Base-by-base conservation (phyloP, 306 rosid genomes). In the Cucumis cinereus region DNA sequence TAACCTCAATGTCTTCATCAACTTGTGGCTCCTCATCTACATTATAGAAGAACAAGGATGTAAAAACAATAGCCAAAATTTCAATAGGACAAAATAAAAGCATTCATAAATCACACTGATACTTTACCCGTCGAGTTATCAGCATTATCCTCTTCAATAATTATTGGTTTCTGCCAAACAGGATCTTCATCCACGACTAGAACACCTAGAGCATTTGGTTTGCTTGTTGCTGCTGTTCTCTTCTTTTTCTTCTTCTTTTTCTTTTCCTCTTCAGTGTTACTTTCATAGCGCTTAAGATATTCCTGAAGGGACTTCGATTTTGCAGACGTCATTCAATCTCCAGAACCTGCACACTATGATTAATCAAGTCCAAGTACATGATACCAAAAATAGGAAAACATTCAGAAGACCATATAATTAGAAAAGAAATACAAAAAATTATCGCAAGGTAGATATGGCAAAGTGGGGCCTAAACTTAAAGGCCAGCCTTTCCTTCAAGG, bases 1-100 rank as follows among this genome's bases (percentile, higher is more conserved):
- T 94, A 54, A 91, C 93, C 85, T 94, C 98, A 80, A 94, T 84
- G 76, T 91, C 97, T 80, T 89, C 98, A 70, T 91, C 82, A 80
- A 91, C 78, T 75, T 82, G 55, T 14, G 97, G 97, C 82, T 90
- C 97, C 67, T 84, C 94, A 6, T 86, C 96, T 83, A 35, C 58
- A 80, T 28, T 30, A 4, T 38, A 52, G 5, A 20, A 50, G 28
- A 50, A 61, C 23, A 17, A 15, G 30, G 14, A 55, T 13, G 49
- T 7, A 50, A 16, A 17, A 77, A 43, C 4, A 33, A 77, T 28
- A 11, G 41, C n/a, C 74, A 61, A 77, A 61, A 8, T 17, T 30
- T 45, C 40, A 13, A 15, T 17, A 28, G 3, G 30, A 77, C 4
- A 63, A 41, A 76, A 43, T 41, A 61, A 5, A 16, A 16, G n/a